phyloP scores from a whole-genome alignment of 2,329 filamentous ascomycete species.

The Microascus cirrosus region DNA sequence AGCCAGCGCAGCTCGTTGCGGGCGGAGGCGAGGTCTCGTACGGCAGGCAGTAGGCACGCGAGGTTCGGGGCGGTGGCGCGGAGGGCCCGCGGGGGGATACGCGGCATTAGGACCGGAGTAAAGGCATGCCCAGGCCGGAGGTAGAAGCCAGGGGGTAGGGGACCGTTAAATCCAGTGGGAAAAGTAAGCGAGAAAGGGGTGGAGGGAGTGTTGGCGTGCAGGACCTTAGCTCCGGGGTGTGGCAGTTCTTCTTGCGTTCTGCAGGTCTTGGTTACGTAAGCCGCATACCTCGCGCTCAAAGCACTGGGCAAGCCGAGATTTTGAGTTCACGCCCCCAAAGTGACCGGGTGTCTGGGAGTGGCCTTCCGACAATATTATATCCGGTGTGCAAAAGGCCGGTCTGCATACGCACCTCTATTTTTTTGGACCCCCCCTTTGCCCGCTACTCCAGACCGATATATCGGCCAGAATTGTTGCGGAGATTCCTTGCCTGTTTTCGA shows the following conservation, averaged over 20 bases:
- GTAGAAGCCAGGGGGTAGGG: background rate
- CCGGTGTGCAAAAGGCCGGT: background rate
- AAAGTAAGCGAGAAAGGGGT: background rate
- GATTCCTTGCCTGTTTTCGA: too few species aligned
- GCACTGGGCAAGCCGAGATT: background rate
- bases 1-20: slow-evolving; percentile 66
- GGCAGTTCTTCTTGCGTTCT: background rate
- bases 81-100: slow-evolving; percentile 47
- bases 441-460: background rate
- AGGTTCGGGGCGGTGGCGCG: slow-evolving; percentile 47
- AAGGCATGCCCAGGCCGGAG: background rate
- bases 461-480: too few species aligned
- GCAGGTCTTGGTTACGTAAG: background rate
- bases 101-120: slow-evolving; percentile 38
- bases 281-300: background rate
- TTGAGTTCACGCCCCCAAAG: background rate
- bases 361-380: background rate
- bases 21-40: slow-evolving; percentile 51
- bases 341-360: background rate
- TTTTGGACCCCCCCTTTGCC: background rate
- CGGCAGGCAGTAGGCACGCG: slow-evolving; percentile 49
- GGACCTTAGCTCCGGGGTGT: background rate
- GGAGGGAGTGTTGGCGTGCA: background rate
- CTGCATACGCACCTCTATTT: background rate
- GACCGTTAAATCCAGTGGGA: background rate